These are phyloP conservation scores for Ustilago curta DNA, from an alignment of 1,284 basidiomycete genomes.

Conservation along the genomic window DNA sequence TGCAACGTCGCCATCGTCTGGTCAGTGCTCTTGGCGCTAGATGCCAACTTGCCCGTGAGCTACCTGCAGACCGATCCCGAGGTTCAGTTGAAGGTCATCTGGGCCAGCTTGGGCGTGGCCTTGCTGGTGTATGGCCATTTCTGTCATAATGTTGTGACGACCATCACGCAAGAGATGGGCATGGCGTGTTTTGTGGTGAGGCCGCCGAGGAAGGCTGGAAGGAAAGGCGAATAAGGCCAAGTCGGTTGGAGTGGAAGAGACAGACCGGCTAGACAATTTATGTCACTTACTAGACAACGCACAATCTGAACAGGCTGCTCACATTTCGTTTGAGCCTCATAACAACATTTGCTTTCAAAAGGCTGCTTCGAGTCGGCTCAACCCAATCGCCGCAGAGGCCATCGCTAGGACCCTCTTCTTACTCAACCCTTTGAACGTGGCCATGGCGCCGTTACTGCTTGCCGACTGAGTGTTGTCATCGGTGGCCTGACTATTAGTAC, in stretches of 20 bases:
- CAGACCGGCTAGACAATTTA: too few species aligned
- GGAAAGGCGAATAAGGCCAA: too few species aligned
- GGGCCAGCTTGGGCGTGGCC: constrained; percentile 77
- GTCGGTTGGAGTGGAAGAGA: too few species aligned
- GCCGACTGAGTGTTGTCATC: constrained; percentile 12
- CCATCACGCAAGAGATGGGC: constrained; percentile 61
- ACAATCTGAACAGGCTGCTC: too few species aligned
- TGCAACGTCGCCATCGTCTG: constrained; percentile 90
- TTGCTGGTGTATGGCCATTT: constrained; percentile 82
- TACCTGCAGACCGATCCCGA: constrained; percentile 77
- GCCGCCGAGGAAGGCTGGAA: constrained; percentile 32
- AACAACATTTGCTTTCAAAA: too few species aligned
- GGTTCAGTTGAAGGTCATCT: constrained; percentile 77
- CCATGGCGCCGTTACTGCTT: not conserved
- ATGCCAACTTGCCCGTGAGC: constrained; percentile 73
- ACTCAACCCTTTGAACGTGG: not conserved
- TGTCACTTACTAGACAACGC: too few species aligned
- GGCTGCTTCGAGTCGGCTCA: constrained; percentile 7
- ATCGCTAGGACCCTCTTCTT: not conserved
- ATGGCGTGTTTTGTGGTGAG: constrained; percentile 55
- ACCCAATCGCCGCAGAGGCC: not conserved
- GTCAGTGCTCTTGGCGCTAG: constrained; percentile 81
- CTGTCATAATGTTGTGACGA: constrained; percentile 64
- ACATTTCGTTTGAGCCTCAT: too few species aligned
- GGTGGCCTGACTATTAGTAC: constrained; percentile 35